Evolutionary conservation across 2,329 filamentous ascomycete species (phyloP), one percentile per base, ranked within the genome.

Genomic region (Paraphoma sp.): DNA sequence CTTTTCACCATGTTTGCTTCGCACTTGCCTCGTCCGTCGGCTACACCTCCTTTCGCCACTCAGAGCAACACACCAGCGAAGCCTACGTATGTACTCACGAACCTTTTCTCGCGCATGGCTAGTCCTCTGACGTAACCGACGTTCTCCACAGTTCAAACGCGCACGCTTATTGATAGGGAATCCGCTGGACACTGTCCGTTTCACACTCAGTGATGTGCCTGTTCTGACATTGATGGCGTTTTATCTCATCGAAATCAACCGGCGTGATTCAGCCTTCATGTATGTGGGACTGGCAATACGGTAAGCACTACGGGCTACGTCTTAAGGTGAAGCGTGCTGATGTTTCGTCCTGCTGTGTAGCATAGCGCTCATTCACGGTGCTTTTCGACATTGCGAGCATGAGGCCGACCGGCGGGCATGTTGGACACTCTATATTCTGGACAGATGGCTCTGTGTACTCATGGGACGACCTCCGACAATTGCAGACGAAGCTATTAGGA

Each of bases 161-260:
- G 68, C 67, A 31, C 57, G 65, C 17, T 53, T 63, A 18, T 57
- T 71, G n/a, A 18, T 71, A 14, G 68, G 68, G 0, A 70, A 70
- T 31, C 68, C 68, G 4, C 28, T 70, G 12, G 66, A 69, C 36
- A 67, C 59, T 14, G 67, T 68, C 31, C 66, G 62, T 7, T 71
- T 68, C 45, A 60, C 67, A 1, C 45, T 70, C 9, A 58, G 53
- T 11, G 68, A 71, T 18, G 68, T 71, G 0, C 63, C 67, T 7
- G 64, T 67, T 14, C 54, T 71, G 36, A 52, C 64, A 8, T 57
- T 71, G 9, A 71, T 71, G 68, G 66, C 63, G 1, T 65, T 66
- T 23, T 70, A 71, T 47, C 51, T 71, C 14, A 67, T 71, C 16
- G 68, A 71, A 41, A 58, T 70, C n/a, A 71, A 71, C 50, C 60